Percentiles rank a stretch among this genome's conserved stretches.
phyloP scores from a whole-genome alignment of 2,329 filamentous ascomycete genomes.

The Colletotrichum higginsianum region DNA sequence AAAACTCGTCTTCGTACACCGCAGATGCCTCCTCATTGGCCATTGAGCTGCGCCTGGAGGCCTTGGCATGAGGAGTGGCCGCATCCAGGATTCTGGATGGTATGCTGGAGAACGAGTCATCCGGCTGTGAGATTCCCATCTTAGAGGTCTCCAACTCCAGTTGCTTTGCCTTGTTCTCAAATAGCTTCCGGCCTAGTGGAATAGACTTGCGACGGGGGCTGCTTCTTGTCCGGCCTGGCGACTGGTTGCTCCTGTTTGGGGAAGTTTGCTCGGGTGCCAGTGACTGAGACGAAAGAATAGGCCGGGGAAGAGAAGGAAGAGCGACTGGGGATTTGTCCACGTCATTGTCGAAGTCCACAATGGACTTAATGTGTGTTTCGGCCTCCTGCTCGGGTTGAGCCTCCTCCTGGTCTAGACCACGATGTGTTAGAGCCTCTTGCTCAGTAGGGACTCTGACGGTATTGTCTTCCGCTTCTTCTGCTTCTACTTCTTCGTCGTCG shows the following conservation, averaged over 20 bases:
- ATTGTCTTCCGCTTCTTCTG: conserved; percentile 4
- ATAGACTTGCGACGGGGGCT: conserved; percentile 53
- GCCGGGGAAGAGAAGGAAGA: conserved; percentile 25
- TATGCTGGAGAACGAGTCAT: conserved; percentile 54
- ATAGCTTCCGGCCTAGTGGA: conserved; percentile 53
- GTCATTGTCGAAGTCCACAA: conserved; percentile 6
- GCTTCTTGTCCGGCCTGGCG: conserved; percentile 52
- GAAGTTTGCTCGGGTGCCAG: conserved; percentile 1
- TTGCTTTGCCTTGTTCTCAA: conserved; percentile 50
- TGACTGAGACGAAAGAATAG: conserved; percentile 6
- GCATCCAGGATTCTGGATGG: conserved; percentile 51
- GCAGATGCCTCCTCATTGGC: conserved; percentile 51
- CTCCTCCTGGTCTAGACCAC: background rate
- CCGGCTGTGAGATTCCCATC: conserved; percentile 35
- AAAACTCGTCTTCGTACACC: conserved; percentile 70
- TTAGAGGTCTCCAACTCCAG: conserved; percentile 20
- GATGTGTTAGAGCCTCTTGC: background rate
- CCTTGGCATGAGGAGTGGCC: conserved; percentile 48
- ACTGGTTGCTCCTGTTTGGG: conserved; percentile 38
- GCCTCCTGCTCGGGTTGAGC: background rate
- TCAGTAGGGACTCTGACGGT: background rate
- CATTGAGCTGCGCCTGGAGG: conserved; percentile 22
- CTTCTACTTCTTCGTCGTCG: conserved; percentile 5
- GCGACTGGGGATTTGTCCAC: conserved; percentile 22
- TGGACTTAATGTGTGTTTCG: conserved; percentile 1